Conservation (phyloP, 2,329 filamentous ascomycete species). For the Ophiostoma sp. region DNA sequence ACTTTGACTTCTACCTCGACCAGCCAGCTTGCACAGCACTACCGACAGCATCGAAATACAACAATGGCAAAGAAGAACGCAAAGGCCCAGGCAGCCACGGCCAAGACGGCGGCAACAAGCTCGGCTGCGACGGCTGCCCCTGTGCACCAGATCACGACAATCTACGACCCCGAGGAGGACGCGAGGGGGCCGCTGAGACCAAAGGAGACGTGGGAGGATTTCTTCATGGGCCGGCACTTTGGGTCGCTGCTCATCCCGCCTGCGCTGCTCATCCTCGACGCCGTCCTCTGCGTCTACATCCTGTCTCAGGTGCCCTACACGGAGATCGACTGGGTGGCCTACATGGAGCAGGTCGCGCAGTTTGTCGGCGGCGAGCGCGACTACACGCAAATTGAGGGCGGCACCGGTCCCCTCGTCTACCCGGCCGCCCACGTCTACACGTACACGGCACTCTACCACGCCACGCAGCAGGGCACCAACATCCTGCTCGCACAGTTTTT, state of each 20-base stretch:
- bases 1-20: neutral
- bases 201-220: slow-evolving; percentile 30
- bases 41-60: neutral
- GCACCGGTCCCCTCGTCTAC: slow-evolving; percentile 90
- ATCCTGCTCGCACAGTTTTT: slow-evolving; percentile 76
- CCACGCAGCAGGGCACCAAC: slow-evolving; percentile 71
- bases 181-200: slow-evolving; percentile 29
- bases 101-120: neutral
- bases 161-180: slow-evolving; percentile 7
- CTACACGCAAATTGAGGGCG: slow-evolving; percentile 78
- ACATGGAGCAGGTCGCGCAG: slow-evolving; percentile 87
- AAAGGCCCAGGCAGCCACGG: neutral
- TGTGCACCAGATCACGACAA: neutral
- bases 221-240: slow-evolving; percentile 45
- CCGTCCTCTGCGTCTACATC: slow-evolving; percentile 63
- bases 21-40: neutral
- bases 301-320: slow-evolving; percentile 86
- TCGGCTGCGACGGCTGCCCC: neutral
- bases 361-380: slow-evolving; percentile 80
- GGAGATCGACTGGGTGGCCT: slow-evolving; percentile 95
- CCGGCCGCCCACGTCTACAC: slow-evolving; percentile 90
- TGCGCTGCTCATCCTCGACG: slow-evolving; percentile 64
- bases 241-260: slow-evolving; percentile 50
- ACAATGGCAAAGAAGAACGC: slow-evolving; percentile 8
- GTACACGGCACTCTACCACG: slow-evolving; percentile 70